phyloP scores from a whole-genome alignment of 768 basidiomycete genomes.

The Gyrodon lividus region DNA sequence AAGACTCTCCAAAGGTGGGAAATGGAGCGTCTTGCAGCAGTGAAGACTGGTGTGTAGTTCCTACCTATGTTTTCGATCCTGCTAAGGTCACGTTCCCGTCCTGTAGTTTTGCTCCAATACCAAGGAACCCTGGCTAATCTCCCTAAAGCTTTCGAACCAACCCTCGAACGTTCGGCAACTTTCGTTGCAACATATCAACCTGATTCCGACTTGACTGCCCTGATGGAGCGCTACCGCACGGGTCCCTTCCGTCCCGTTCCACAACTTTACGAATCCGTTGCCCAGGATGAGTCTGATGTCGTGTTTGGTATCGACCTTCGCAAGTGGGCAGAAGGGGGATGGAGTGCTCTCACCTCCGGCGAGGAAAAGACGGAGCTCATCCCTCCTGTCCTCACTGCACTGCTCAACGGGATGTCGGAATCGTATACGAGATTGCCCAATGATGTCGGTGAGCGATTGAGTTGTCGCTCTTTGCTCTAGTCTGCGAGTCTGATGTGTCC shows the following conservation, averaged over 20 bases:
- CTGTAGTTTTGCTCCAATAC: constrained; percentile 77
- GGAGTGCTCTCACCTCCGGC: constrained; percentile 54
- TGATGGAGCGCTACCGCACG: constrained; percentile 91
- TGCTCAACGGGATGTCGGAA: constrained; percentile 62
- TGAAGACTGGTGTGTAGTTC: constrained; percentile 68
- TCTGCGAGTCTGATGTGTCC: constrained; percentile 1
- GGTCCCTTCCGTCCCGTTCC: constrained; percentile 88
- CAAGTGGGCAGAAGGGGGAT: constrained; percentile 86
- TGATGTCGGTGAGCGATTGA: constrained; percentile 55
- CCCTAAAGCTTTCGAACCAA: constrained; percentile 62
- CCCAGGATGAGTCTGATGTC: constrained; percentile 81
- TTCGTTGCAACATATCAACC: constrained; percentile 85
- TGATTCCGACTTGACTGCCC: constrained; percentile 79
- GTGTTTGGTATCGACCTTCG: constrained; percentile 91
- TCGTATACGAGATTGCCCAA: constrained; percentile 59
- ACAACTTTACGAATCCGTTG: constrained; percentile 82
- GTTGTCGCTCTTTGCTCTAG: background rate
- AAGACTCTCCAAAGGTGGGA: constrained; percentile 86
- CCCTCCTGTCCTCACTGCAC: constrained; percentile 70
- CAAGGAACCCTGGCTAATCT: constrained; percentile 76
- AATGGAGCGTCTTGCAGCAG: constrained; percentile 72
- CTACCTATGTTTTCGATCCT: background rate
- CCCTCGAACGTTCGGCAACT: constrained; percentile 68
- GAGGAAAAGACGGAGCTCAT: constrained; percentile 61
- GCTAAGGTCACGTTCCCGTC: background rate